Conservation (phyloP, 2,329 filamentous ascomycete species). For the Aciculosporium take region DNA sequence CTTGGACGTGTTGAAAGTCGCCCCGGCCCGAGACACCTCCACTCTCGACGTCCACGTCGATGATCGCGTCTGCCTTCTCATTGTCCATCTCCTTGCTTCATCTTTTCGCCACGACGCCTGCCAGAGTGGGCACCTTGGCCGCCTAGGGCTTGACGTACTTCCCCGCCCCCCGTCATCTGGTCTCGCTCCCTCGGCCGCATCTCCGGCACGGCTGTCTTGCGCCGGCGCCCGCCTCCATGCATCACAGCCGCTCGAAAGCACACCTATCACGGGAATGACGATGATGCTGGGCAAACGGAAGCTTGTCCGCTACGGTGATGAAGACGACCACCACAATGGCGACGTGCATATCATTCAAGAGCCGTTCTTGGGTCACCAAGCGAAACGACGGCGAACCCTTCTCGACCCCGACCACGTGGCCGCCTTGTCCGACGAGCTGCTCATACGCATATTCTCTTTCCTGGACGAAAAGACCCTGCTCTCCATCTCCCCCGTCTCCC, state of each 20-base stretch:
- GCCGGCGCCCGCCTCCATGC: neutral
- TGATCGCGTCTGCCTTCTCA: too few species aligned
- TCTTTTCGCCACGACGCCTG: too few species aligned
- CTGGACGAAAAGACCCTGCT: constrained; percentile 58
- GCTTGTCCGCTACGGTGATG: constrained; percentile 5
- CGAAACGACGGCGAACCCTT: constrained; percentile 1
- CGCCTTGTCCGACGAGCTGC: constrained; percentile 69
- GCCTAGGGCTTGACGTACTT: too few species aligned
- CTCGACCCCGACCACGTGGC: constrained; percentile 47
- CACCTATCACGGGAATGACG: neutral
- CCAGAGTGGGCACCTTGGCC: too few species aligned
- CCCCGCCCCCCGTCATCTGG: too few species aligned
- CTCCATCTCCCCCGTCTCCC: constrained; percentile 50
- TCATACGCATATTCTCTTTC: constrained; percentile 69
- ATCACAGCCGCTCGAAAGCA: neutral
- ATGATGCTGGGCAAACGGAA: constrained; percentile 17
- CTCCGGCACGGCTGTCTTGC: too few species aligned
- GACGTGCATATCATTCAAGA: neutral
- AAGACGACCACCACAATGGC: neutral
- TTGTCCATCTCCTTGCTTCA: too few species aligned
- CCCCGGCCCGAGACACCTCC: too few species aligned
- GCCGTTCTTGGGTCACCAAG: neutral
- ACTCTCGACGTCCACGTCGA: too few species aligned
- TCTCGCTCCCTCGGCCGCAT: too few species aligned
- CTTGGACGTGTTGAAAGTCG: too few species aligned